Conservation (phyloP, 192 early-diverging fungal genomes). For the Coemansia sp. region DNA sequence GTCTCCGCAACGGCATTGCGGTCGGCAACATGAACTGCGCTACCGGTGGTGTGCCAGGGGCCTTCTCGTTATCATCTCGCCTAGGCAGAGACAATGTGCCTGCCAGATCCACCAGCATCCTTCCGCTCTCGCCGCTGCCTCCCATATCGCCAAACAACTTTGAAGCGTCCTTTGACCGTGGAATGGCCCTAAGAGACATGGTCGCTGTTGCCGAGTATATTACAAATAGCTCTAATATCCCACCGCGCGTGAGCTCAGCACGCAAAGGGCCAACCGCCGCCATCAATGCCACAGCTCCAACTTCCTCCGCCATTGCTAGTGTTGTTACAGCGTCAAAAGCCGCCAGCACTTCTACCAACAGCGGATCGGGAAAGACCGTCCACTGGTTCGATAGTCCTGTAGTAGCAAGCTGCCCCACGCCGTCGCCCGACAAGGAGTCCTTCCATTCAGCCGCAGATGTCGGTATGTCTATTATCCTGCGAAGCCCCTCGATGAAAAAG, state of each 20-base stretch:
- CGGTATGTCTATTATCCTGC: constrained; percentile 48
- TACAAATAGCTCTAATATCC: constrained; percentile 8
- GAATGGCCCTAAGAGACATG: constrained; percentile 36
- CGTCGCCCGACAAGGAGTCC: background rate
- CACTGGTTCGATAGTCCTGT: constrained; percentile 36
- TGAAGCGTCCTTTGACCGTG: constrained; percentile 52
- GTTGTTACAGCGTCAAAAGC: background rate
- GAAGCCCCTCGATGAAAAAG: constrained; percentile 43
- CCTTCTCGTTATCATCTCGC: constrained; percentile 3
- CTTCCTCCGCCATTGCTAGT: background rate
- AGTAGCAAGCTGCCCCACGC: background rate
- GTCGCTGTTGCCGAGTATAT: constrained; percentile 31
- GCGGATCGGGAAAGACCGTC: constrained; percentile 24
- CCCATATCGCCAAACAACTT: constrained; percentile 51
- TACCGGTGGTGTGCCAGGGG: background rate
- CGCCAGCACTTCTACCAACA: background rate
- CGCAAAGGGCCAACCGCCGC: background rate
- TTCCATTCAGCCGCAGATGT: constrained; percentile 14
- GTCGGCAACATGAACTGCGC: background rate
- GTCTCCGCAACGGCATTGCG: background rate
- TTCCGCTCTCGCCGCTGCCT: constrained; percentile 44
- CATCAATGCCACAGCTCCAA: too few relatives aligned
- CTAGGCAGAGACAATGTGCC: constrained; percentile 17
- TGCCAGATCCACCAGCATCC: constrained; percentile 21
- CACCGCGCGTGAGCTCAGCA: constrained; percentile 36